Evolutionary conservation across 805 yeast species (phyloP).

Genomic region (Candida insectalens): DNA sequence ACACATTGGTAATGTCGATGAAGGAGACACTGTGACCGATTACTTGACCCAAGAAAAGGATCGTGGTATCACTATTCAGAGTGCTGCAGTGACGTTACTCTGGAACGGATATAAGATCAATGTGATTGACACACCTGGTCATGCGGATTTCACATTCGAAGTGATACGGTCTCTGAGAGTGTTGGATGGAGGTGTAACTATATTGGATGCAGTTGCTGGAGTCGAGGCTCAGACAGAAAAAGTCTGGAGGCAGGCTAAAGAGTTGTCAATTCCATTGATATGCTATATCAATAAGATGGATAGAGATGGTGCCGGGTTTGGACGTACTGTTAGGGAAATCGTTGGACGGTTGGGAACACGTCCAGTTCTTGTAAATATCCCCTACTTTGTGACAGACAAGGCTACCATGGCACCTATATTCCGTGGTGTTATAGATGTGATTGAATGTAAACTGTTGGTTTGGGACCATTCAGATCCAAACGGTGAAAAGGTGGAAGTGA

Average conservation of each 20-base stretch:
- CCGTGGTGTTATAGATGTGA: conserved; percentile 67
- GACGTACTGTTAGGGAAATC: conserved; percentile 80
- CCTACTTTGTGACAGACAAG: conserved; percentile 48
- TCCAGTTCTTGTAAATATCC: conserved; percentile 68
- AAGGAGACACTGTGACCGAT: conserved; percentile 95
- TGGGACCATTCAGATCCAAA: conserved; percentile 33
- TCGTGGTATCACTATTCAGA: conserved; percentile 92
- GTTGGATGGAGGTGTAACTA: conserved; percentile 88
- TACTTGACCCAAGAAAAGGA: conserved; percentile 82
- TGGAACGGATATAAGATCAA: conserved; percentile 73
- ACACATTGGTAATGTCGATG: conserved; percentile 86
- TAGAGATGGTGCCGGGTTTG: conserved; percentile 89
- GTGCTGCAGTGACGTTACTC: conserved; percentile 87
- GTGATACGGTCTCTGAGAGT: conserved; percentile 85
- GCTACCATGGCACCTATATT: conserved; percentile 31
- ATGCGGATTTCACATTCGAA: conserved; percentile 94
- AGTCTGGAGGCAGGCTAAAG: conserved; percentile 84
- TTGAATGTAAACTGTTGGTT: conserved; percentile 47
- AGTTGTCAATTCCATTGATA: conserved; percentile 59
- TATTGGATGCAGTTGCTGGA: conserved; percentile 93
- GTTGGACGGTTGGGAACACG: conserved; percentile 66
- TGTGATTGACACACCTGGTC: conserved; percentile 95
- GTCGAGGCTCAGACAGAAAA: conserved; percentile 98
- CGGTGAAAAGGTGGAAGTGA: conserved; percentile 44
- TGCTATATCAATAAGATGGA: conserved; percentile 93